phyloP scores from a whole-genome alignment of 164 flowering plant species.

The Stephania yunnanensis region DNA sequence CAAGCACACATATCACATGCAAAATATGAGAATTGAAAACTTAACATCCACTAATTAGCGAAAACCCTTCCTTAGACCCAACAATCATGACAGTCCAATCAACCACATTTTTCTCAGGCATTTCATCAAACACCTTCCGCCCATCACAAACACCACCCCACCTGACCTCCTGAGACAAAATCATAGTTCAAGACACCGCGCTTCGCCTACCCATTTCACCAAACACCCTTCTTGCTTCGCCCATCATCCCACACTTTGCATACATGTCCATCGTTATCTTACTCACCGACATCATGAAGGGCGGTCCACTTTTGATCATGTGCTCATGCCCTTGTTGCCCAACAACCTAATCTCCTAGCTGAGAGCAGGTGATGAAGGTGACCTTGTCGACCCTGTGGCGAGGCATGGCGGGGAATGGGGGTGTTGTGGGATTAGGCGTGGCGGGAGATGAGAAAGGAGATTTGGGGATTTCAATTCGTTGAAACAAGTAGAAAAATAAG shows the following conservation, averaged over 20 bases:
- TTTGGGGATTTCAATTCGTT: too few relatives aligned
- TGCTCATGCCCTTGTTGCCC: constrained; percentile 40
- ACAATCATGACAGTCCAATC: too few relatives aligned
- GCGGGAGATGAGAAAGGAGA: constrained; percentile 8
- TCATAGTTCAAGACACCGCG: constrained; percentile 68
- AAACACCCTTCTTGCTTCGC: constrained; percentile 39
- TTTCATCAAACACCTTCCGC: constrained; percentile 25
- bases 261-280: constrained; percentile 68
- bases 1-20: too few relatives aligned
- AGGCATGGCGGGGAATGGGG: constrained; percentile 24
- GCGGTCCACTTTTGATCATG: constrained; percentile 41
- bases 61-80: too few relatives aligned
- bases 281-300: constrained; percentile 23
- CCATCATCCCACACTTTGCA: constrained; percentile 46
- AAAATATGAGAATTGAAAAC: too few relatives aligned
- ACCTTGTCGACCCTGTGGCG: constrained; percentile 35
- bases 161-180: constrained; percentile 36
- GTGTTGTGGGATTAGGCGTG: constrained; percentile 20
- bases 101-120: too few relatives aligned
- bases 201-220: constrained; percentile 37
- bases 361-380: constrained; percentile 42
- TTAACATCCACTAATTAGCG: too few relatives aligned
- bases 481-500: too few relatives aligned
- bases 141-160: constrained; percentile 44
- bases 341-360: constrained; percentile 24